Evolutionary conservation across 257 asterid genomes (phyloP).

Genomic region (Paulownia fortunei): DNA sequence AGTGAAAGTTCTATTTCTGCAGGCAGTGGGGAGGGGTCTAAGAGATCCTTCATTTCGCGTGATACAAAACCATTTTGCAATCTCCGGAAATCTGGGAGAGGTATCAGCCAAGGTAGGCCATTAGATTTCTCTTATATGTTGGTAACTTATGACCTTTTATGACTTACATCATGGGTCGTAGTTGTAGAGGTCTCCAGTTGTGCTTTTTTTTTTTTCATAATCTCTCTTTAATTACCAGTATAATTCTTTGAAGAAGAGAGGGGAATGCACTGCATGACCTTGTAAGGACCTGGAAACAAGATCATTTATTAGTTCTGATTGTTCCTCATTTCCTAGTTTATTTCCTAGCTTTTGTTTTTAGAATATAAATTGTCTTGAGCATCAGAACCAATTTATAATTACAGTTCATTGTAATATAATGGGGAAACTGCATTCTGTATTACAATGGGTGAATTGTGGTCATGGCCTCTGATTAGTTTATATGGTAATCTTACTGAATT

Average conservation of each 20-base stretch:
- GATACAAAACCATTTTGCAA: slow-evolving; percentile 94
- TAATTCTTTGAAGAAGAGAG: neutral
- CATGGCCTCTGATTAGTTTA: neutral
- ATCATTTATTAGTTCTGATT: neutral
- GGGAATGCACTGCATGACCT: neutral
- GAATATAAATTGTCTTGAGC: slow-evolving; percentile 16
- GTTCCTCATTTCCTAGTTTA: slow-evolving; percentile 7
- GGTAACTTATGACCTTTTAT: neutral
- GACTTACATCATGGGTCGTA: neutral
- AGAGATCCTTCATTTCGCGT: slow-evolving; percentile 97
- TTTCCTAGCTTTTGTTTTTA: neutral
- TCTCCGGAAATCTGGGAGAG: slow-evolving; percentile 86
- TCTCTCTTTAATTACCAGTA: too few relatives aligned
- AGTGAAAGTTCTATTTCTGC: slow-evolving; percentile 34
- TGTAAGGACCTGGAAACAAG: neutral
- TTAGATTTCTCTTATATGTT: neutral
- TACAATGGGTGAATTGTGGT: slow-evolving; percentile 1
- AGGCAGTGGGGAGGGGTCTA: slow-evolving; percentile 98
- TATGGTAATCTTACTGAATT: slow-evolving; percentile 27
- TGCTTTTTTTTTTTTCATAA: too few relatives aligned
- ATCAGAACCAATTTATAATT: slow-evolving; percentile 4
- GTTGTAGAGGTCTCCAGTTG: neutral
- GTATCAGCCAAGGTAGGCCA: slow-evolving; percentile 85
- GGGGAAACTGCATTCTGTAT: slow-evolving; percentile 1
- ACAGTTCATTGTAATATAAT: slow-evolving; percentile 10